phyloP scores from a whole-genome alignment of 2,329 filamentous ascomycete species.

The Cladosporium phlei region DNA sequence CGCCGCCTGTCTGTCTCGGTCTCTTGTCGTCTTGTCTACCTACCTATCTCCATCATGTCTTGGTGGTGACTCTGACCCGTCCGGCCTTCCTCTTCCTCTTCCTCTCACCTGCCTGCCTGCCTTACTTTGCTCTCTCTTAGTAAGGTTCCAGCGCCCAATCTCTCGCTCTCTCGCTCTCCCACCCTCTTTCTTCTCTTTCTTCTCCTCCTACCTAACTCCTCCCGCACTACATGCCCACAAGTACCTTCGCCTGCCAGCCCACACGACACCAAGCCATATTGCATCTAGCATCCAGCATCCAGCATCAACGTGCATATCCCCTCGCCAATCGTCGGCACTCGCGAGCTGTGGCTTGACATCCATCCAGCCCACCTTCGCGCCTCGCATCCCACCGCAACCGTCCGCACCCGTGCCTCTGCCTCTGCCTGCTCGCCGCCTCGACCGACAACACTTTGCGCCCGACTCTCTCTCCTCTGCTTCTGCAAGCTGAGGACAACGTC shows the following conservation, averaged over 20 bases:
- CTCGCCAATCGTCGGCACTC: constrained; percentile 10
- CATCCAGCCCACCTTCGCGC: constrained; percentile 9
- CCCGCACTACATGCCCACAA: not conserved
- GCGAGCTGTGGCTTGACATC: constrained; percentile 12
- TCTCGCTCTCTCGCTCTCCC: not conserved
- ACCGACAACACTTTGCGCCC: not conserved
- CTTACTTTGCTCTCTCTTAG: too few species aligned
- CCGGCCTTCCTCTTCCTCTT: not conserved
- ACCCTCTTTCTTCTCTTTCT: not conserved
- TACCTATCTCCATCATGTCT: not conserved
- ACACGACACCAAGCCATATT: not conserved
- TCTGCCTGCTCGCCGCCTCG: constrained; percentile 9
- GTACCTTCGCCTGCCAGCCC: not conserved
- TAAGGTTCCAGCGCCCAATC: too few species aligned
- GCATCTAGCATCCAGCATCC: not conserved
- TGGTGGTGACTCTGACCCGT: not conserved
- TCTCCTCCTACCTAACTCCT: not conserved
- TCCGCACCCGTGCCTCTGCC: constrained; percentile 3
- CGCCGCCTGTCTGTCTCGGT: not conserved
- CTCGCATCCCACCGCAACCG: constrained; percentile 11
- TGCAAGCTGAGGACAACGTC: not conserved
- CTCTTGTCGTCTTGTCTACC: not conserved
- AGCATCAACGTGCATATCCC: constrained; percentile 3
- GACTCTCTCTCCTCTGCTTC: not conserved
- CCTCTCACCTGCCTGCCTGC: not conserved